Conservation (phyloP, 2,329 filamentous ascomycete species). For the Fusarium ambrosium region DNA sequence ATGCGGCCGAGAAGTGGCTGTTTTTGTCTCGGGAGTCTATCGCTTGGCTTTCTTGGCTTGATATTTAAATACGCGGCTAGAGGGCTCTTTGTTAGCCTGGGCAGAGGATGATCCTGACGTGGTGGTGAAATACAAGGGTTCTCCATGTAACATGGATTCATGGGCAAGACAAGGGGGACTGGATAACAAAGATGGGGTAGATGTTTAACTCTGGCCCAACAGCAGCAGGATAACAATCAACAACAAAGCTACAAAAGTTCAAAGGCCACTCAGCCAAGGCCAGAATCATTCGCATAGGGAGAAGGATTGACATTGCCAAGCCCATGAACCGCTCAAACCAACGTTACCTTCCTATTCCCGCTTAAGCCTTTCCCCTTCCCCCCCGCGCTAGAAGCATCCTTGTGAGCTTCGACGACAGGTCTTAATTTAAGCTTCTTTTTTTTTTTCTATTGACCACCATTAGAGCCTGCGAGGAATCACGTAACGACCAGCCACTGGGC, state of each 20-base stretch:
- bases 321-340: background rate
- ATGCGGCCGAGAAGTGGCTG: slow-evolving; percentile 7
- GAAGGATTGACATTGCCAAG: slow-evolving; percentile 20
- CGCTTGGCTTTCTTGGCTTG: slow-evolving; percentile 20
- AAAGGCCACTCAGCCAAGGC: background rate
- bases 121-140: background rate
- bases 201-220: background rate
- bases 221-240: background rate
- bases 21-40: slow-evolving; percentile 9
- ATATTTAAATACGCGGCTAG: slow-evolving; percentile 5
- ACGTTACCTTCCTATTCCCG: slow-evolving; percentile 43
- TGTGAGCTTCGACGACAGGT: background rate
- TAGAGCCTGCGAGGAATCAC: background rate
- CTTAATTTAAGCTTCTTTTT: slow-evolving; percentile 42
- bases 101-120: background rate
- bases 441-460: slow-evolving; percentile 16
- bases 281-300: background rate
- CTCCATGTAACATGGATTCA: background rate
- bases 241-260: background rate
- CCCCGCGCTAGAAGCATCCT: slow-evolving; percentile 28
- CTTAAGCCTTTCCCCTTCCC: slow-evolving; percentile 8
- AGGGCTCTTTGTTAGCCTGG: slow-evolving; percentile 42
- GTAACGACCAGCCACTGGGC: background rate
- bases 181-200: background rate
- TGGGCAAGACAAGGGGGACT: background rate